Conservation (phyloP, 2,329 filamentous ascomycete species). For the Trichophyton mentagrophytes region DNA sequence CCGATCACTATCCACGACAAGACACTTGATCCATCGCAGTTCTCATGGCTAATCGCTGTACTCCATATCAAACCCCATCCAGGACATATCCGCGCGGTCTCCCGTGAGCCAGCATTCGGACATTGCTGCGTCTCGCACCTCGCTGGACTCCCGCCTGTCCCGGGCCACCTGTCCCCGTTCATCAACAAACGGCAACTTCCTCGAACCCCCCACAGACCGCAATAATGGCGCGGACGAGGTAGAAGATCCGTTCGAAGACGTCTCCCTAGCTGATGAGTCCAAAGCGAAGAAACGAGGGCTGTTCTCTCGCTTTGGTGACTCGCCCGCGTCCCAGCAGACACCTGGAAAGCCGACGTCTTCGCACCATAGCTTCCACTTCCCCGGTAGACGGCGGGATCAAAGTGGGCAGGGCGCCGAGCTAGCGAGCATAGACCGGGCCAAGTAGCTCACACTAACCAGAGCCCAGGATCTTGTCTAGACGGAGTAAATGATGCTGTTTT, state of each 20-base stretch:
- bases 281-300: conserved; percentile 66
- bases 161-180: conserved; percentile 51
- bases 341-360: conserved; percentile 31
- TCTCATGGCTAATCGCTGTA: not conserved
- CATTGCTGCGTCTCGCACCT: conserved; percentile 53
- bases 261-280: conserved; percentile 68
- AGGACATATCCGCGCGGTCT: conserved; percentile 86
- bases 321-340: conserved; percentile 16
- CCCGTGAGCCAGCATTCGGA: conserved; percentile 51
- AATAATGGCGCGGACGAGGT: conserved; percentile 30
- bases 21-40: not conserved
- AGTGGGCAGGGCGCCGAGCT: conserved; percentile 61
- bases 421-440: conserved; percentile 39
- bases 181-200: conserved; percentile 44
- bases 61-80: conserved; percentile 5
- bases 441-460: not conserved
- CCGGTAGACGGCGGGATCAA: conserved; percentile 58
- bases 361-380: conserved; percentile 51
- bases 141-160: conserved; percentile 62
- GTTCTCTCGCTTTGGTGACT: conserved; percentile 59
- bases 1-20: not conserved
- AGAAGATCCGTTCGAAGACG: conserved; percentile 80
- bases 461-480: too few species aligned
- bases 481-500: too few species aligned
- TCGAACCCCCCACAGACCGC: conserved; percentile 50